Conservation (phyloP, 1,284 basidiomycete species). For the Anthracocystis panici-leucophaei region DNA sequence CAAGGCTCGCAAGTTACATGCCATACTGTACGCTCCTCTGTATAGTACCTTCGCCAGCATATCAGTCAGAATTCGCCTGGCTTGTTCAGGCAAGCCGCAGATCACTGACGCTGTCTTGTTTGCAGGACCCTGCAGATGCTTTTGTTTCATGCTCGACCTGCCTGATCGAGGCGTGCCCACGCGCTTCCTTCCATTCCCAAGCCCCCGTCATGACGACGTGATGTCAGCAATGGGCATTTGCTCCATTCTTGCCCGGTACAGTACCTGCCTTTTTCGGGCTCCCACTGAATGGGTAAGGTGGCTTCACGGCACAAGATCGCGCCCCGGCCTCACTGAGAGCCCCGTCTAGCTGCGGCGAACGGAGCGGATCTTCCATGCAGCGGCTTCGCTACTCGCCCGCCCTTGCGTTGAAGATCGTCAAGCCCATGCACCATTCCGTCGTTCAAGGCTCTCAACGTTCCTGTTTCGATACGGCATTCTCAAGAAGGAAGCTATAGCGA, state of each 20-base stretch:
- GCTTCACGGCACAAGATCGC: too few species aligned
- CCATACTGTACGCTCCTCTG: neutral
- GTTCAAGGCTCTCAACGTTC: neutral
- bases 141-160: neutral
- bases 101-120: neutral
- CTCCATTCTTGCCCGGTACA: neutral
- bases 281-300: neutral
- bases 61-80: neutral
- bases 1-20: slow-evolving; percentile 21
- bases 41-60: neutral
- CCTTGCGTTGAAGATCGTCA: slow-evolving; percentile 42
- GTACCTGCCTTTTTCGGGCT: neutral
- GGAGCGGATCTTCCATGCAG: slow-evolving; percentile 6
- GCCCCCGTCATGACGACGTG: slow-evolving; percentile 1
- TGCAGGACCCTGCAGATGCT: slow-evolving; percentile 22
- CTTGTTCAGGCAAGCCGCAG: too few species aligned
- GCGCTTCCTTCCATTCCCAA: slow-evolving; percentile 1
- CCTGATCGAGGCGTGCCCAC: slow-evolving; percentile 1
- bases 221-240: neutral
- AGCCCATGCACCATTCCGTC: slow-evolving; percentile 4
- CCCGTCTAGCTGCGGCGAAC: slow-evolving; percentile 9
- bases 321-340: neutral
- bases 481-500: neutral
- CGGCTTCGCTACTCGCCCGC: slow-evolving; percentile 6
- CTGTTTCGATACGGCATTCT: neutral